Percentiles rank a stretch among this genome's conserved stretches.
Evolutionary conservation across 2,329 filamentous ascomycete genomes (phyloP).

Genomic region (Zymoseptoria brevis): DNA sequence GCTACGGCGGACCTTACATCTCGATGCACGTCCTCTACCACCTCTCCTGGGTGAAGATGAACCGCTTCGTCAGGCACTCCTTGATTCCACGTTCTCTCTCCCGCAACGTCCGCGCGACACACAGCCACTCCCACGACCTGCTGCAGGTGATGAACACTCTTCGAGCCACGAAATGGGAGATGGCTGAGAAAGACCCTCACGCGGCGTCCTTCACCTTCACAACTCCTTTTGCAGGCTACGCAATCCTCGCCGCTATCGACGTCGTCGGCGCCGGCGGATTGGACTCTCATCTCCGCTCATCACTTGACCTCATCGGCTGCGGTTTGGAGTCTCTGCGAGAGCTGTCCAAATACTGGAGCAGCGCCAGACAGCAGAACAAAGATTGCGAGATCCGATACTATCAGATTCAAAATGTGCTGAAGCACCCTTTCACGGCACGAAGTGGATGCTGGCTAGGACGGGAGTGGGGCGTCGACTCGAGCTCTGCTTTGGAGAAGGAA

Average conservation of each 20-base stretch:
- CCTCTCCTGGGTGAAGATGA: constrained; percentile 55
- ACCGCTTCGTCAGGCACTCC: constrained; percentile 49
- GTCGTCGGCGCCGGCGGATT: constrained; percentile 55
- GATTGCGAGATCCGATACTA: constrained; percentile 43
- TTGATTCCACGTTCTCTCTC: constrained; percentile 36
- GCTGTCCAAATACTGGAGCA: constrained; percentile 53
- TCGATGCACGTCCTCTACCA: constrained; percentile 62
- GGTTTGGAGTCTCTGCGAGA: constrained; percentile 49
- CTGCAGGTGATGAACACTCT: constrained; percentile 33
- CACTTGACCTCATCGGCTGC: constrained; percentile 48
- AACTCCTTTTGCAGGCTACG: constrained; percentile 52
- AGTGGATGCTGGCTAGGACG: constrained; percentile 29
- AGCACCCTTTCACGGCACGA: constrained; percentile 30
- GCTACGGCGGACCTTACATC: constrained; percentile 52
- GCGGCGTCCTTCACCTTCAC: constrained; percentile 40
- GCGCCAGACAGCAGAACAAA: constrained; percentile 44
- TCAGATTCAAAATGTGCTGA: constrained; percentile 35
- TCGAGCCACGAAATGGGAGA: constrained; percentile 16
- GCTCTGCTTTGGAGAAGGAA: constrained; percentile 21
- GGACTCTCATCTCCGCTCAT: constrained; percentile 43
- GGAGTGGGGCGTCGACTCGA: constrained; percentile 27
- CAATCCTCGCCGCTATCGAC: constrained; percentile 57
- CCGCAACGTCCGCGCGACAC: constrained; percentile 43
- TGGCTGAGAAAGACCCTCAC: constrained; percentile 16
- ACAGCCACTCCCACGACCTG: constrained; percentile 47